Percentiles rank a stretch among this genome's conserved stretches.
Conservation (phyloP, 1,139 yeast genomes). For the Entelexis sorbosivorans region DNA sequence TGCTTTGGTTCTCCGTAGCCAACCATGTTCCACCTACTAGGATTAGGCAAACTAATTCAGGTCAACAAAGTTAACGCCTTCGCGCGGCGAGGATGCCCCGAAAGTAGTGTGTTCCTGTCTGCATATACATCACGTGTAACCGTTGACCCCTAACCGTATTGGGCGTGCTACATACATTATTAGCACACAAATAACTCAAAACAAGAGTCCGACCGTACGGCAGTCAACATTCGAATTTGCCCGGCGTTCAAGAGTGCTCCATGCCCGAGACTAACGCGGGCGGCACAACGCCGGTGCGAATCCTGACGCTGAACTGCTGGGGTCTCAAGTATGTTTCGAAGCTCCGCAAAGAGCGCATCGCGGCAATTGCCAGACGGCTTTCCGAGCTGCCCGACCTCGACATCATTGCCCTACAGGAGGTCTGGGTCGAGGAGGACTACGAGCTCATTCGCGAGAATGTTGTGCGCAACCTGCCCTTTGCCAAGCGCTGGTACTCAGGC, state of each 20-base stretch:
- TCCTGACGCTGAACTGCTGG: conserved; percentile 53
- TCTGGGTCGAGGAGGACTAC: conserved; percentile 88
- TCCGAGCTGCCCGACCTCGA: conserved; percentile 52
- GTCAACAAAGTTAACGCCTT: no score
- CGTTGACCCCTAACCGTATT: neutral
- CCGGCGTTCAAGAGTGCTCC: neutral
- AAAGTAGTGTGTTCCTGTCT: neutral
- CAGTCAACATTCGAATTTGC: neutral
- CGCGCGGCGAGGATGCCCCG: neutral
- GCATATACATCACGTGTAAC: neutral
- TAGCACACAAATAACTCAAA: neutral
- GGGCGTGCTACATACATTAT: neutral
- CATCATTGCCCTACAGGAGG: conserved; percentile 79
- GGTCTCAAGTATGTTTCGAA: conserved; percentile 79
- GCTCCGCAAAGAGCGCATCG: conserved; percentile 49
- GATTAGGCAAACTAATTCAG: no score
- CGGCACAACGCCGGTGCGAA: conserved; percentile 14
- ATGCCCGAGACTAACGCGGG: conserved; percentile 1
- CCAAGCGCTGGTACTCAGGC: conserved; percentile 68
- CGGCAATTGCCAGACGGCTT: conserved; percentile 61
- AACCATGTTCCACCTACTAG: no score
- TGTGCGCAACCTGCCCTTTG: conserved; percentile 44
- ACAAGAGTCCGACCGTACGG: neutral
- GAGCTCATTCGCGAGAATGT: conserved; percentile 44
- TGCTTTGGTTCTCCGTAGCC: no score